Percentiles rank a stretch among this genome's conserved stretches.
phyloP scores from a whole-genome alignment of 2,329 filamentous ascomycete genomes.

The Fusarium mundagurra region DNA sequence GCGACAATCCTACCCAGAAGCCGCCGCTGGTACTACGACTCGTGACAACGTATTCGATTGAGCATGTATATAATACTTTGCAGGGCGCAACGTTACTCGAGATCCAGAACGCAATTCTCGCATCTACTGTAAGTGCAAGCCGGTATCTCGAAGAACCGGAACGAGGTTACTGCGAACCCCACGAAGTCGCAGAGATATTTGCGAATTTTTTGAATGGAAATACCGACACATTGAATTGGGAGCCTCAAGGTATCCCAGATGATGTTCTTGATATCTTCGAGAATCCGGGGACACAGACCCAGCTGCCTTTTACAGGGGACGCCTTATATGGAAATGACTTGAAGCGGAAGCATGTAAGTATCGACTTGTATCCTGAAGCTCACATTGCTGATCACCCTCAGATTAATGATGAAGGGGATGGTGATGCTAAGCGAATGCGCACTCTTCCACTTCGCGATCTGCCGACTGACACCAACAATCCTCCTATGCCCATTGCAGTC shows the following conservation, averaged over 20 bases:
- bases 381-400: neutral
- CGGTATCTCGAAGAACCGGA: slow-evolving; percentile 55
- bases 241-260: slow-evolving; percentile 58
- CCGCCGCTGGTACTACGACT: slow-evolving; percentile 60
- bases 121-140: slow-evolving; percentile 49
- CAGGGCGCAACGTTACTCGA: slow-evolving; percentile 52
- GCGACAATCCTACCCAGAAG: slow-evolving; percentile 33
- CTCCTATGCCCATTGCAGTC: slow-evolving; percentile 48
- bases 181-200: slow-evolving; percentile 60
- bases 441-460: slow-evolving; percentile 35
- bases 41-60: slow-evolving; percentile 62
- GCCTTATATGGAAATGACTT: slow-evolving; percentile 45
- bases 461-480: slow-evolving; percentile 38
- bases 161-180: slow-evolving; percentile 52
- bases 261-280: slow-evolving; percentile 60
- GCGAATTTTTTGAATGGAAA: slow-evolving; percentile 54
- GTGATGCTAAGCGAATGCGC: slow-evolving; percentile 45
- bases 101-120: slow-evolving; percentile 58
- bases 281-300: slow-evolving; percentile 50
- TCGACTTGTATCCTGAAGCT: neutral
- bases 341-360: slow-evolving; percentile 62
- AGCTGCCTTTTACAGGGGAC: slow-evolving; percentile 34
- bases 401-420: slow-evolving; percentile 48
- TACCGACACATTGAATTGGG: slow-evolving; percentile 55
- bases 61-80: slow-evolving; percentile 62